Evolutionary conservation across 208 protist species (phyloP).

Genomic region (Acanthamoeba culbertsoni): DNA sequence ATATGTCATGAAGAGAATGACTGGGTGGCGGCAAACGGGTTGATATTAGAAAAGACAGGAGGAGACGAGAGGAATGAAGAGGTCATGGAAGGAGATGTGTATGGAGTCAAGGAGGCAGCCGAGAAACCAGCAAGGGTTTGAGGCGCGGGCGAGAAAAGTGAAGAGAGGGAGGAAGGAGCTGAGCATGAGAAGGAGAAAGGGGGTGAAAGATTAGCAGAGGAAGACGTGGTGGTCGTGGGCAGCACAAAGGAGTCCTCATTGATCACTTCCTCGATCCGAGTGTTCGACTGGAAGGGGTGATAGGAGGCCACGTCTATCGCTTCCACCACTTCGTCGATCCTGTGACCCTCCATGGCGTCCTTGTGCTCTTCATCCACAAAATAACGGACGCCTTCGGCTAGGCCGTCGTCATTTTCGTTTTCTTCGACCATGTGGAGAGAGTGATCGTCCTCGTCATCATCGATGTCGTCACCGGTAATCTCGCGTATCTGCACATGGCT

Average conservation of each 20-base stretch:
- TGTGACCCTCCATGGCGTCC: background rate
- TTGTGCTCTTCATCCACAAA: background rate
- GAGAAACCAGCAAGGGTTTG: too few species aligned
- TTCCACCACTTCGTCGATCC: background rate
- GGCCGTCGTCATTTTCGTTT: background rate
- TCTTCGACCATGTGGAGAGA: background rate
- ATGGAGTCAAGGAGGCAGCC: background rate
- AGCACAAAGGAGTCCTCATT: too few species aligned
- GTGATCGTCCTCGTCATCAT: constrained; percentile 13
- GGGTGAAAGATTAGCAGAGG: too few species aligned
- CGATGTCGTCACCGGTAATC: background rate
- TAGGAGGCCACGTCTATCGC: too few species aligned
- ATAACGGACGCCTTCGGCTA: background rate
- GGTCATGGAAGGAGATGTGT: background rate
- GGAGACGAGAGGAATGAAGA: background rate
- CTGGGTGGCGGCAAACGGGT: background rate
- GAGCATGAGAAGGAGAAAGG: background rate
- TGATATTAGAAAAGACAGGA: constrained; percentile 1
- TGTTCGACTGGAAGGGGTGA: too few species aligned
- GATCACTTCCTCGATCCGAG: too few species aligned
- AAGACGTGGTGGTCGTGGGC: background rate
- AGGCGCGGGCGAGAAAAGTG: too few species aligned
- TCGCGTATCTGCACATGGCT: background rate
- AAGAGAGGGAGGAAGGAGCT: background rate
- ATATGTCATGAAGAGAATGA: background rate